Conservation (phyloP, 768 basidiomycete genomes). For the Kwoniella heveanensis region DNA sequence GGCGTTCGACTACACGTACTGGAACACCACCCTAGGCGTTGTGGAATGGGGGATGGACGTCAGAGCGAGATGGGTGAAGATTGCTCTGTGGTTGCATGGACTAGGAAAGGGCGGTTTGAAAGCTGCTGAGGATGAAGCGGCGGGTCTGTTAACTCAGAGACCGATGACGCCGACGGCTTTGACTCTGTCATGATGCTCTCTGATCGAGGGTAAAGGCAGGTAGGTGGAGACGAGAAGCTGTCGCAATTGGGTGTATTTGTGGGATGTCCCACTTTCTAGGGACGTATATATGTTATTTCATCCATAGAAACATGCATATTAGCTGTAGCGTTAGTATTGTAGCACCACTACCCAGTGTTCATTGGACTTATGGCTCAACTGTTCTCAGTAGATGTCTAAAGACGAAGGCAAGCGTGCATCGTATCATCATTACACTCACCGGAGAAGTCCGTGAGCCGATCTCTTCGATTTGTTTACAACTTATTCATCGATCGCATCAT, state of each 20-base stretch:
- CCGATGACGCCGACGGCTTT: slow-evolving; percentile 1
- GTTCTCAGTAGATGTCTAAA: too few species aligned
- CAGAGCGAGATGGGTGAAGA: slow-evolving; percentile 45
- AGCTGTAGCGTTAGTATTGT: not conserved
- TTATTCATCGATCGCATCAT: not conserved
- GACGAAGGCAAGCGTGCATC: too few species aligned
- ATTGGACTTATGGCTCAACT: too few species aligned
- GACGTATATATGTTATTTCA: too few species aligned
- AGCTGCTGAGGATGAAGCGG: slow-evolving; percentile 43
- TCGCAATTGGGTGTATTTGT: too few species aligned
- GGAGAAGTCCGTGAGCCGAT: not conserved
- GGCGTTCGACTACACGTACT: slow-evolving; percentile 36
- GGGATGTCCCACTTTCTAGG: too few species aligned
- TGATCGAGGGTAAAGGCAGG: too few species aligned
- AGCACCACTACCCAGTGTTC: too few species aligned
- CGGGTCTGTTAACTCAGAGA: slow-evolving; percentile 35
- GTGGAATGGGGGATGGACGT: slow-evolving; percentile 53
- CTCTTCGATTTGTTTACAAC: not conserved
- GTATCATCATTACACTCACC: too few species aligned
- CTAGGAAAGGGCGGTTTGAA: slow-evolving; percentile 42
- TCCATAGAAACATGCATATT: not conserved
- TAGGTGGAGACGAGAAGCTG: not conserved
- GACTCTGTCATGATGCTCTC: slow-evolving; percentile 6
- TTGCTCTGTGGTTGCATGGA: slow-evolving; percentile 47
- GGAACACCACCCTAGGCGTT: slow-evolving; percentile 39